Base-by-base conservation (phyloP, 148 eudicot species). In the Diospyros kaki region DNA sequence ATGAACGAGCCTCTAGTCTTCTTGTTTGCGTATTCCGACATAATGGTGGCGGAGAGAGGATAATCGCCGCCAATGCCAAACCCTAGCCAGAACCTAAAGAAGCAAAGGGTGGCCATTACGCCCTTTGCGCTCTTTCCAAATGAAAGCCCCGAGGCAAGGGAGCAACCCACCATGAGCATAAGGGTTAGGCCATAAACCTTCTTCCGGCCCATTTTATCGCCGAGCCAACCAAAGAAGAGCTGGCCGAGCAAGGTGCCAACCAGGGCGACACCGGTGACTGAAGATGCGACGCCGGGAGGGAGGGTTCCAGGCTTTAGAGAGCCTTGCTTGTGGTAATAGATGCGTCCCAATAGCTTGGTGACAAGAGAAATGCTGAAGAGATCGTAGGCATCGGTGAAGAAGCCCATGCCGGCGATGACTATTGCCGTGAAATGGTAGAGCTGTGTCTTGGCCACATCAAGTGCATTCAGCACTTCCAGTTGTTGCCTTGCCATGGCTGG, bases 11-110 rank as follows among this genome's bases (percentile, higher is more conserved):
- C 90, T 6, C 92, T 84, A 0, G 92, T 89, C 80, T 83, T 89
- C 74, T 89, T 85, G 56, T 85, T 89, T 0, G 92, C 87, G 5
- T 89, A 86, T 61, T 89, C 92, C 0, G 92, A 89, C 88, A 89
- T 89, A 5, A 89, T 89, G 5, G 92, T 86, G 15, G 89, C 88
- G 0, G 90, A 84, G 7, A 89, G 81, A 0, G 89, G 92, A 65
- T 86, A 89, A 39, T 89, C 92, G 0, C 92, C 90, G 2, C 92
- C 92, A 9, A 89, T 86, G 13, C 92, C 92, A 50, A 89, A 86
- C 15, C 92, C 91, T 2, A 86, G 86, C 87, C 89, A 88, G 58
- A 88, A 88, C 43, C 91, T 56, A 17, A 86, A 88, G 75, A 88
- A 88, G 40, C 90, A 87, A 0, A 87, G 86, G 1, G 90, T 51